Evolutionary conservation across 116 monocot species (phyloP).

Genomic region (Posidonia oceanica): DNA sequence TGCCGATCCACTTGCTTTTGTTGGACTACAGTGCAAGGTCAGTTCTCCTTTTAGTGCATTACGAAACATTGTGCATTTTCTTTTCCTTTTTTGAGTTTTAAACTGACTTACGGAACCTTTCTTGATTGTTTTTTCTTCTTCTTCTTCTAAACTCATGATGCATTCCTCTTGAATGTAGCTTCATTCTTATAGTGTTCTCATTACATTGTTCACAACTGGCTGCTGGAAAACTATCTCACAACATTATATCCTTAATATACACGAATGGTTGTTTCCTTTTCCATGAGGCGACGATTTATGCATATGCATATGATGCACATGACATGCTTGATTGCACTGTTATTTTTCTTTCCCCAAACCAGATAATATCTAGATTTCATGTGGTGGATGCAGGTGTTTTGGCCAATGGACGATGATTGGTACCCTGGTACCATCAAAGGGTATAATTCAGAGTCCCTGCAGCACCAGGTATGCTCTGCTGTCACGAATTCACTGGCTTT

Average conservation of each 20-base stretch:
- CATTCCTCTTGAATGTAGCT: too few relatives aligned
- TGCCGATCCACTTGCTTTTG: conserved; percentile 53
- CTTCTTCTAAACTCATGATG: too few relatives aligned
- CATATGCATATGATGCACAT: too few relatives aligned
- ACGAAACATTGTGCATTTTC: background rate
- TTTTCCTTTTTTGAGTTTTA: background rate
- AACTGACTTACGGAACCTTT: too few relatives aligned
- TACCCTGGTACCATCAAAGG: conserved; percentile 54
- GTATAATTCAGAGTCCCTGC: conserved; percentile 32
- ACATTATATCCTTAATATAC: too few relatives aligned
- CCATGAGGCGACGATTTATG: background rate
- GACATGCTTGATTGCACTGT: background rate
- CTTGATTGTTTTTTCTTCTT: too few relatives aligned
- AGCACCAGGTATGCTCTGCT: conserved; percentile 45
- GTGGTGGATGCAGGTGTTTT: conserved; percentile 57
- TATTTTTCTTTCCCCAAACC: background rate
- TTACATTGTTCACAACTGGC: too few relatives aligned
- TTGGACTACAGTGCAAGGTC: conserved; percentile 87
- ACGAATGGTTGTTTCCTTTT: background rate
- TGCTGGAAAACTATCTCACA: too few relatives aligned
- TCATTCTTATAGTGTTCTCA: too few relatives aligned
- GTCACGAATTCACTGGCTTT: too few relatives aligned
- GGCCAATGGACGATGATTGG: conserved; percentile 93
- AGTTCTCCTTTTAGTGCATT: conserved; percentile 3
- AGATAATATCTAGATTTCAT: background rate